These are phyloP conservation scores for Firmiana major DNA, from an alignment of 345 rosid genomes.

Conservation along the genomic window DNA sequence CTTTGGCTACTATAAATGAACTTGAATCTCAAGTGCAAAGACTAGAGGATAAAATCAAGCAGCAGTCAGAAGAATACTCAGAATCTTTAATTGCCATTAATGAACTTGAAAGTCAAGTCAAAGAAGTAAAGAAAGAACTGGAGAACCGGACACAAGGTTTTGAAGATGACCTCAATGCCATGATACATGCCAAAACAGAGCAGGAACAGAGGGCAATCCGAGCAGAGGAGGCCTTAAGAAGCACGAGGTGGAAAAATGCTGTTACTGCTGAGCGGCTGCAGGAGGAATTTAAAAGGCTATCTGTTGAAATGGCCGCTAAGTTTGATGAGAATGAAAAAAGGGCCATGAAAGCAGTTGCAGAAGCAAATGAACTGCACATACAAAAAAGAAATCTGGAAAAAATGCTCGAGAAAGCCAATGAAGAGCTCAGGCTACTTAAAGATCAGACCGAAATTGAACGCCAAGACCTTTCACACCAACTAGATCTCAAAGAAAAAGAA, in stretches of 20 bases:
- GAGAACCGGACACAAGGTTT: conserved; percentile 58
- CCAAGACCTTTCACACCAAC: conserved; percentile 40
- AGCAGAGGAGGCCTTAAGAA: conserved; percentile 82
- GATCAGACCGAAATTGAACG: conserved; percentile 44
- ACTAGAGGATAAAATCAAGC: conserved; percentile 64
- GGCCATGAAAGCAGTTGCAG: conserved; percentile 50
- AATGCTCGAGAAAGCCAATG: conserved; percentile 57
- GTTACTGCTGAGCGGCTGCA: conserved; percentile 79
- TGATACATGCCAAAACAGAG: conserved; percentile 52
- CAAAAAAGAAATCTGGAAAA: conserved; percentile 62
- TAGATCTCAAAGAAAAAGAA: conserved; percentile 33
- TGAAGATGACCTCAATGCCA: conserved; percentile 65
- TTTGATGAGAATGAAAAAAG: conserved; percentile 76
- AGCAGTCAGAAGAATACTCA: conserved; percentile 59
- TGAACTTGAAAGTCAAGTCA: conserved; percentile 64
- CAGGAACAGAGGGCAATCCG: conserved; percentile 85
- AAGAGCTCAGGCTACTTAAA: conserved; percentile 38
- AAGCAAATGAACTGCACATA: conserved; percentile 58
- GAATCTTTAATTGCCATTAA: conserved; percentile 54
- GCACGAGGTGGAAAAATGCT: conserved; percentile 73
- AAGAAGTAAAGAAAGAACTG: conserved; percentile 55
- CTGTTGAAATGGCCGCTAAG: conserved; percentile 68
- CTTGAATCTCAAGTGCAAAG: conserved; percentile 52
- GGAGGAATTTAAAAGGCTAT: conserved; percentile 72
- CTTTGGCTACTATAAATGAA: conserved; percentile 37